Base-by-base conservation (phyloP, 2,329 filamentous ascomycete species). In the Xylaria sp. region DNA sequence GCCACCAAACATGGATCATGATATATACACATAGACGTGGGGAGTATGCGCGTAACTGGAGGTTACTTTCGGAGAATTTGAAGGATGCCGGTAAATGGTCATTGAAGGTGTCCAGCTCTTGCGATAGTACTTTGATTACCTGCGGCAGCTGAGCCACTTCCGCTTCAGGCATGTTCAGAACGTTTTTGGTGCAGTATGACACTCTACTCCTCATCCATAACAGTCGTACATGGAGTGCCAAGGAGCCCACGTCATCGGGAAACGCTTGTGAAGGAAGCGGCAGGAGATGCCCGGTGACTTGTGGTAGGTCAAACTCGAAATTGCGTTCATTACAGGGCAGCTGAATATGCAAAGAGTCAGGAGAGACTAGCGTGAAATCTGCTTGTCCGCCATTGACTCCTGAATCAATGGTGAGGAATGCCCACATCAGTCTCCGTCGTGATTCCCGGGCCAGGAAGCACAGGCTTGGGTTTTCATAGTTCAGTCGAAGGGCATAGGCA, bases 1-100 rank as follows among this genome's bases (percentile, higher is more conserved):
- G 78, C 83, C 83, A 86, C 83, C 82, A 84, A 8, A 87, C 77
- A 65, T 87, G 84, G 9, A 86, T 86, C 83, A 86, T 86, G 68
- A 86, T 76, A 61, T 84, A 87, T 43, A 84, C 83, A 63, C 83
- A 85, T 4, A 87, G 78, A 3, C 84, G 78, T 2, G 84, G 82
- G 0, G 84, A 87, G 67, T 86, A 87, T 2, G 83, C 82, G 5
- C 84, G 80, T 23, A 87, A 75, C 14, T 83, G 79, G 3, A 86
- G 75, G 31, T 85, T 86, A 64, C 78, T 82, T 63, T 86, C 84
- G 11, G 83, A 86, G 71, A 85, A 87, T 49, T 83, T 82, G 67
- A 87, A 87, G 9, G 83, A 86, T 0, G 80, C 75, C 1, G 84
- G 84, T 4, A 87, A 72, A 23, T 84, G 77, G 19, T 80, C 78